phyloP scores from a whole-genome alignment of 768 basidiomycete species.

The Pleurotus eryngii region DNA sequence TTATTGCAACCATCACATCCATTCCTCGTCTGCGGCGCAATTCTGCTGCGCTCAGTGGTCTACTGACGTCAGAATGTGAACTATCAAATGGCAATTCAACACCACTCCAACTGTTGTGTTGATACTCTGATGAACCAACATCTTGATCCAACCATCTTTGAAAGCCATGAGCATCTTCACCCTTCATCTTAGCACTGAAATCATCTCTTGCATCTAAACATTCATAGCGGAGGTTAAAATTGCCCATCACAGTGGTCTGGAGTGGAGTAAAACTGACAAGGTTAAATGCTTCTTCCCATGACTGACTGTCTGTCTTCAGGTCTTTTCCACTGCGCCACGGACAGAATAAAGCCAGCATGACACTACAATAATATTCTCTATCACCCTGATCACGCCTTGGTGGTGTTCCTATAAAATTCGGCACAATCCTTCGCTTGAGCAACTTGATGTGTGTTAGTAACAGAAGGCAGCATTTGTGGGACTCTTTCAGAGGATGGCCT shows the following conservation, averaged over 20 bases:
- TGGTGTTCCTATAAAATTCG: slow-evolving; percentile 25
- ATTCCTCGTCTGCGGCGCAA: neutral
- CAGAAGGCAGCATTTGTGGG: neutral
- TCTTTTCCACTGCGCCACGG: slow-evolving; percentile 28
- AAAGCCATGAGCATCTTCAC: too few relatives aligned
- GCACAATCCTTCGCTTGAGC: neutral
- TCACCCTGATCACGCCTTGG: slow-evolving; percentile 27
- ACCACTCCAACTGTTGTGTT: too few relatives aligned
- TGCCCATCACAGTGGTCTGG: slow-evolving; percentile 14
- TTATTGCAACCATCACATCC: neutral
- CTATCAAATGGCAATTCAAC: too few relatives aligned
- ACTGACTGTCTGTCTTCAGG: slow-evolving; percentile 17
- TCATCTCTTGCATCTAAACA: slow-evolving; percentile 24
- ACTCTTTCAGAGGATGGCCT: neutral
- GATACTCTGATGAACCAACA: too few relatives aligned
- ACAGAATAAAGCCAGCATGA: slow-evolving; percentile 31
- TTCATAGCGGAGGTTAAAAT: slow-evolving; percentile 22
- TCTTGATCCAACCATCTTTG: too few relatives aligned
- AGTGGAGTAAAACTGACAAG: slow-evolving; percentile 6
- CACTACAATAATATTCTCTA: slow-evolving; percentile 25
- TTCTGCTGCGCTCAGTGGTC: too few relatives aligned
- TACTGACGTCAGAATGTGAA: too few relatives aligned
- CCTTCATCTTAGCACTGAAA: slow-evolving; percentile 12
- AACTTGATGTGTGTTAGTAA: neutral
- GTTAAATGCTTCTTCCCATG: slow-evolving; percentile 22